Conservation (phyloP, 345 rosid genomes). For the Turnera subulata region DNA sequence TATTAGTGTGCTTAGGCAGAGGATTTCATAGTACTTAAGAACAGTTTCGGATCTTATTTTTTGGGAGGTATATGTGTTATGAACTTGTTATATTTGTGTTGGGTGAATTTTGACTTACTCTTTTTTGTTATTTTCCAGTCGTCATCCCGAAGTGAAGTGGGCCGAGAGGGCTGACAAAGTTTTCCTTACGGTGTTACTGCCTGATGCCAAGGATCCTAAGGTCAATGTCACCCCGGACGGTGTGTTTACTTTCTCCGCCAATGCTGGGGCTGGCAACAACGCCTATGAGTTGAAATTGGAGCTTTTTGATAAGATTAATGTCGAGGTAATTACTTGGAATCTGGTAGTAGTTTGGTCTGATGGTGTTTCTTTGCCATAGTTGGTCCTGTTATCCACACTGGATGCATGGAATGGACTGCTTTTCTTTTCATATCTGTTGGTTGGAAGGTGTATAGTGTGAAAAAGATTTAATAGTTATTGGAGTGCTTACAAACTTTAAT, state of each 20-base stretch:
- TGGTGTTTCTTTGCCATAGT: too few relatives aligned
- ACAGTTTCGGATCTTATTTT: neutral
- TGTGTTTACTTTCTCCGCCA: conserved; percentile 48
- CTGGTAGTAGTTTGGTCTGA: neutral
- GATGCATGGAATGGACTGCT: too few relatives aligned
- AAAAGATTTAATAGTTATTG: too few relatives aligned
- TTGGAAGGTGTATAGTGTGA: too few relatives aligned
- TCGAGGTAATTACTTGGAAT: conserved; percentile 27
- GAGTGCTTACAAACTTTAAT: too few relatives aligned
- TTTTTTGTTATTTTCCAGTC: conserved; percentile 19
- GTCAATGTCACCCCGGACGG: conserved; percentile 58
- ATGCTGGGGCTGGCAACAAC: conserved; percentile 38
- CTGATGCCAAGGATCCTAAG: conserved; percentile 55
- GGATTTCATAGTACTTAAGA: too few relatives aligned
- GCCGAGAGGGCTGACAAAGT: conserved; percentile 52
- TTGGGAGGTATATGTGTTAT: too few relatives aligned
- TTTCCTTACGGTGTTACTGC: conserved; percentile 45
- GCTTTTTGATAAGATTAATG: conserved; percentile 43
- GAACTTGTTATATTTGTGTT: neutral
- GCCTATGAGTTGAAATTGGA: conserved; percentile 46
- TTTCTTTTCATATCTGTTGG: too few relatives aligned
- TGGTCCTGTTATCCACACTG: too few relatives aligned
- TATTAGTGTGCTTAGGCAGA: too few relatives aligned
- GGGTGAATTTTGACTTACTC: neutral
- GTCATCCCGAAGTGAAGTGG: conserved; percentile 58